phyloP scores from a whole-genome alignment of 2,329 filamentous ascomycete species.

The Diplodia intermedia region DNA sequence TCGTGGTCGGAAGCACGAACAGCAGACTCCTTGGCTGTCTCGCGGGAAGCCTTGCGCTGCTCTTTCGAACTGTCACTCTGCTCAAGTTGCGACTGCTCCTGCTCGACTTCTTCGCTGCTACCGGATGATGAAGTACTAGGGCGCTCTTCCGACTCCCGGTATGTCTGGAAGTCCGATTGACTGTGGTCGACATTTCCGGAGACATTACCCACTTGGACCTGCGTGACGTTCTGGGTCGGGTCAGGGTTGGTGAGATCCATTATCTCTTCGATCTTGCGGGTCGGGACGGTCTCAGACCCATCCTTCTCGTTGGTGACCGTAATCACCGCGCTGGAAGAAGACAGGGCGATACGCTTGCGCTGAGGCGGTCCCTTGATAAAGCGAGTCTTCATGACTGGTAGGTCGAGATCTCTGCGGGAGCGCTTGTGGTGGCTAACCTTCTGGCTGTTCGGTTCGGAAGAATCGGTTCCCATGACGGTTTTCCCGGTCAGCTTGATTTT shows the following conservation, averaged over 20 bases:
- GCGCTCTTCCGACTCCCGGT: conserved; percentile 16
- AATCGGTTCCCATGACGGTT: not conserved
- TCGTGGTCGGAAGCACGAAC: too few relatives aligned
- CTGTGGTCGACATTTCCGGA: not conserved
- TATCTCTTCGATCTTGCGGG: not conserved
- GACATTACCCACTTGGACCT: not conserved
- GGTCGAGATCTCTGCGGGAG: not conserved
- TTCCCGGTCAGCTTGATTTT: not conserved
- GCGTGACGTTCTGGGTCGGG: not conserved
- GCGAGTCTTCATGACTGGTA: not conserved
- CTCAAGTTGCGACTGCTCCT: not conserved
- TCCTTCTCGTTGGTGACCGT: not conserved
- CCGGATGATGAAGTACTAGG: conserved; percentile 15
- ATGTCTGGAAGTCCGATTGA: not conserved
- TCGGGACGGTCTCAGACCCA: not conserved
- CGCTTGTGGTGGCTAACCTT: too few relatives aligned
- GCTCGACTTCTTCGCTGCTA: not conserved
- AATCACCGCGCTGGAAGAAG: not conserved
- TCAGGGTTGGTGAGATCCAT: not conserved
- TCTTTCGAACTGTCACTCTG: too few relatives aligned
- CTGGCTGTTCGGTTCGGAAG: not conserved
- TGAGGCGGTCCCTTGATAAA: not conserved
- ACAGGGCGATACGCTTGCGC: not conserved
- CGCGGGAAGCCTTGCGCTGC: too few relatives aligned
- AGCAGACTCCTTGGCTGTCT: too few relatives aligned